Conservation (phyloP, 768 basidiomycete species). For the Sporobolomyces phaffii region DNA sequence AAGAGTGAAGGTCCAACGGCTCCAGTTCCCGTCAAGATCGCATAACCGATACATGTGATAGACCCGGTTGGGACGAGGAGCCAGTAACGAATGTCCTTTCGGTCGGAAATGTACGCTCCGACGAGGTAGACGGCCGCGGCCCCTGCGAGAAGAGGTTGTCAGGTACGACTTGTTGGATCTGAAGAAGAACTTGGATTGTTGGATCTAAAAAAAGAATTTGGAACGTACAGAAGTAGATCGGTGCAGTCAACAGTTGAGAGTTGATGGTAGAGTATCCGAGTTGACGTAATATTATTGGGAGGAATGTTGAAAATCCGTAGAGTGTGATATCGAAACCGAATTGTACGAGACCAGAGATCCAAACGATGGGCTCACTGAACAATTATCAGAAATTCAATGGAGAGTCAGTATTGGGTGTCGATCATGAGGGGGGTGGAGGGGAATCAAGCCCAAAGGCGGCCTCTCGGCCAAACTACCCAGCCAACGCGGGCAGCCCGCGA, state of each 20-base stretch:
- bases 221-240: slow-evolving; percentile 20
- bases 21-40: slow-evolving; percentile 6
- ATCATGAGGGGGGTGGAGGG: too few relatives aligned
- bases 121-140: slow-evolving; percentile 23
- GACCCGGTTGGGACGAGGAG: slow-evolving; percentile 17
- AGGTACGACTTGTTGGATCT: too few relatives aligned
- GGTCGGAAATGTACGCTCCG: slow-evolving; percentile 17
- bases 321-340: slow-evolving; percentile 19
- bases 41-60: slow-evolving; percentile 31
- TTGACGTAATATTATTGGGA: slow-evolving; percentile 17
- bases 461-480: too few relatives aligned
- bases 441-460: too few relatives aligned
- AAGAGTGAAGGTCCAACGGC: slow-evolving; percentile 15
- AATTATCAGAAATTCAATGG: neutral
- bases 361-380: slow-evolving; percentile 12
- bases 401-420: too few relatives aligned
- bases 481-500: too few relatives aligned
- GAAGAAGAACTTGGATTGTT: too few relatives aligned
- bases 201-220: too few relatives aligned
- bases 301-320: slow-evolving; percentile 30
- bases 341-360: slow-evolving; percentile 10
- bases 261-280: slow-evolving; percentile 17
- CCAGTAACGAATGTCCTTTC: slow-evolving; percentile 12
- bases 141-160: neutral
- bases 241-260: slow-evolving; percentile 22